Conservation (phyloP, 176 grass and related monocot genomes). For the Zea mays region Zm-B73-REFERENCE-NAM-5.0 NC_050100.1:82948501-82949000, state of each 20-base stretch:
- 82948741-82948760: slow-evolving; percentile 78
- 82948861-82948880: not conserved
- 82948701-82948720: slow-evolving; percentile 11
- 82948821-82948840: slow-evolving; percentile 60
- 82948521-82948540: not conserved
- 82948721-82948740: slow-evolving; percentile 73
- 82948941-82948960: slow-evolving; percentile 83
- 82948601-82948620: slow-evolving; percentile 97
- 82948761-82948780: slow-evolving; percentile 97
- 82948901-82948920: slow-evolving; percentile 66
- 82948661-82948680: slow-evolving; percentile 48
- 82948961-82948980: slow-evolving; percentile 65
- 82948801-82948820: slow-evolving; percentile 72
- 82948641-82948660: slow-evolving; percentile 99
- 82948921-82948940: slow-evolving; percentile 93
- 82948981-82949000: slow-evolving; percentile 80
- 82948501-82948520: not conserved
- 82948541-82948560: slow-evolving; percentile 5
- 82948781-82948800: slow-evolving; percentile 93
- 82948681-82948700: slow-evolving; percentile 25
- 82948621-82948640: slow-evolving; percentile 91
- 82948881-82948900: slow-evolving; percentile 38
- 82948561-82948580: slow-evolving; percentile 16
- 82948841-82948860: slow-evolving; percentile 20
- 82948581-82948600: slow-evolving; percentile 39